Percentiles rank a stretch among this genome's conserved stretches.
Conservation (phyloP, 2,329 filamentous ascomycete species). For the Stachybotrys echinatus region DNA sequence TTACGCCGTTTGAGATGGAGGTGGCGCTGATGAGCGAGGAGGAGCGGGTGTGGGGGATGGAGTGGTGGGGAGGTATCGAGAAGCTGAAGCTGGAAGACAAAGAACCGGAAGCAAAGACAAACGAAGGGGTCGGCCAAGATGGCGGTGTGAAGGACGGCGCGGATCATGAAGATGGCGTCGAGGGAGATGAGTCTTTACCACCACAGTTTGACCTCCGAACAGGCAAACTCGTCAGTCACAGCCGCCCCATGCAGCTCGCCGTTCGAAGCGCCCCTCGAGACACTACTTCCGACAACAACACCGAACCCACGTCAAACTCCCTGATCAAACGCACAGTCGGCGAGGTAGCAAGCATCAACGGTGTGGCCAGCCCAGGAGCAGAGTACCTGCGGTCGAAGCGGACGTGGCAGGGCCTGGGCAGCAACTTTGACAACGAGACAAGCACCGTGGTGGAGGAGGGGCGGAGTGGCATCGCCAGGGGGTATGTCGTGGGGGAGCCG, state of each 20-base stretch:
- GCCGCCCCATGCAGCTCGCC: constrained; percentile 63
- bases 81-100: constrained; percentile 46
- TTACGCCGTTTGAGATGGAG: constrained; percentile 91
- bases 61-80: constrained; percentile 86
- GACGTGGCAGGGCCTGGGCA: constrained; percentile 89
- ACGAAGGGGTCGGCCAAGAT: constrained; percentile 9
- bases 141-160: constrained; percentile 17
- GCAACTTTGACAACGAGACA: constrained; percentile 64
- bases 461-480: constrained; percentile 78
- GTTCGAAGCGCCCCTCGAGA: constrained; percentile 13
- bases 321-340: constrained; percentile 57
- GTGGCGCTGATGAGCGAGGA: constrained; percentile 71
- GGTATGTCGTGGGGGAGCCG: constrained; percentile 74
- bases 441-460: constrained; percentile 77
- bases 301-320: constrained; percentile 12
- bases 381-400: constrained; percentile 77
- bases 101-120: constrained; percentile 12
- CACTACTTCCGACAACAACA: neutral
- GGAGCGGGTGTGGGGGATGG: constrained; percentile 75
- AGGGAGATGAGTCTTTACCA: constrained; percentile 68
- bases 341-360: constrained; percentile 76
- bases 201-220: constrained; percentile 92
- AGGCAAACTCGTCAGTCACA: constrained; percentile 73
- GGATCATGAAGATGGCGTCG: constrained; percentile 38
- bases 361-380: constrained; percentile 83